Conservation (phyloP, 2,329 filamentous ascomycete genomes). For the Neopestalotiopsis rosae region DNA sequence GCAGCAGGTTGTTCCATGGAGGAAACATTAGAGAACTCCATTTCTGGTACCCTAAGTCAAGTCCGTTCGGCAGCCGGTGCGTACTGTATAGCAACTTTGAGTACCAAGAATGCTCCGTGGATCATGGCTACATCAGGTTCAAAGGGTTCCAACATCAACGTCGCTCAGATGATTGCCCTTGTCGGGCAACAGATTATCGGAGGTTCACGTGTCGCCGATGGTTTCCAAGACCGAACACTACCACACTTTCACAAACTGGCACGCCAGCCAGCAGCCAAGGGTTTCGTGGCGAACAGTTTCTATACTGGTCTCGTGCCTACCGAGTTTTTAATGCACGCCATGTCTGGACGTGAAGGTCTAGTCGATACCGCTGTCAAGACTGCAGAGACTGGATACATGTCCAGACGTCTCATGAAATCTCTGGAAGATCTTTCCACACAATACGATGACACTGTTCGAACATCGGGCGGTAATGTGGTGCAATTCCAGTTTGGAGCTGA, state of each 20-base stretch:
- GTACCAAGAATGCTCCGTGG: slow-evolving; percentile 88
- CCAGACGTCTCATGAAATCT: slow-evolving; percentile 95
- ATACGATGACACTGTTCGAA: slow-evolving; percentile 94
- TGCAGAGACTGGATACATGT: slow-evolving; percentile 99
- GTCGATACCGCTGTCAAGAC: slow-evolving; percentile 99
- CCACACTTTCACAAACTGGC: slow-evolving; percentile 96
- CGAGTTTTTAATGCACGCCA: slow-evolving; percentile 97
- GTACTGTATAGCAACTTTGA: slow-evolving; percentile 88
- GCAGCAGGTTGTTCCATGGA: slow-evolving; percentile 90
- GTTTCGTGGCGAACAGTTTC: slow-evolving; percentile 97
- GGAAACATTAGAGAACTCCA: slow-evolving; percentile 86
- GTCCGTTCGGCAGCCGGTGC: slow-evolving; percentile 91
- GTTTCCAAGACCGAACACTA: slow-evolving; percentile 92
- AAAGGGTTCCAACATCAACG: slow-evolving; percentile 97
- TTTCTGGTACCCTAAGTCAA: slow-evolving; percentile 89
- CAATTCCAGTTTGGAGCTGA: slow-evolving; percentile 98
- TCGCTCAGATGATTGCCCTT: slow-evolving; percentile 97
- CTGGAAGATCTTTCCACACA: slow-evolving; percentile 91
- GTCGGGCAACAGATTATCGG: slow-evolving; percentile 99
- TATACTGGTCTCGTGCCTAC: slow-evolving; percentile 89
- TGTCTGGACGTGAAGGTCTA: slow-evolving; percentile 96
- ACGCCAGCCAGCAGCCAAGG: slow-evolving; percentile 90
- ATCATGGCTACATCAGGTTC: slow-evolving; percentile 98
- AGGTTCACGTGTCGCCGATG: slow-evolving; percentile 88
- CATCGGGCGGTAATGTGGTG: slow-evolving; percentile 85